Percentiles rank a stretch among this genome's conserved stretches.
These are phyloP conservation scores for Candida verbasci DNA, from an alignment of 805 yeast genomes.

Conservation along the genomic window DNA sequence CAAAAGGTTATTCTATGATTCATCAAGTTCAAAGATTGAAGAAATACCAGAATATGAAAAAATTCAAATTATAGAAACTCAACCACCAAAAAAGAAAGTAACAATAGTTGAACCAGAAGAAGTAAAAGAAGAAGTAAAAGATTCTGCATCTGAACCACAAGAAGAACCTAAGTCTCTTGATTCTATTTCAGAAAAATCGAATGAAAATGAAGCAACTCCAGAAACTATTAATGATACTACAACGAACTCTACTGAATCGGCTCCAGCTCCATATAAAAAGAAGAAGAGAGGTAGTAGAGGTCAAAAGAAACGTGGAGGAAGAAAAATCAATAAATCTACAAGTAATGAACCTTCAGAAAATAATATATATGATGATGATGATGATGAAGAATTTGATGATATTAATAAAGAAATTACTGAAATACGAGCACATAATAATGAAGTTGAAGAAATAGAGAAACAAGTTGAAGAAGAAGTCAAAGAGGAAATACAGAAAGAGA, in stretches of 20 bases:
- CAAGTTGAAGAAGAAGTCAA: too few species aligned
- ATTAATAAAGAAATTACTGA: conserved; percentile 2
- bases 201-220: too few species aligned
- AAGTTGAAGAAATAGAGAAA: too few species aligned
- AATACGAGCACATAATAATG: conserved; percentile 14
- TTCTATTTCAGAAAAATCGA: too few species aligned
- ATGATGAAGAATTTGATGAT: conserved; percentile 11
- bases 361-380: not conserved
- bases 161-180: too few species aligned
- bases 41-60: conserved; percentile 1
- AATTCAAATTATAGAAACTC: not conserved
- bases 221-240: too few species aligned
- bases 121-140: conserved; percentile 9
- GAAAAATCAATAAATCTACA: conserved; percentile 32
- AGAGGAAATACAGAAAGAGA: too few species aligned
- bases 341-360: too few species aligned
- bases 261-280: conserved; percentile 39
- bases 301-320: conserved; percentile 54
- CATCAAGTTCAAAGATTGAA: conserved; percentile 3
- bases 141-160: conserved; percentile 10
- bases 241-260: conserved; percentile 11
- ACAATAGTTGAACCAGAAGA: conserved; percentile 12
- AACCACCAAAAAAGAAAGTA: conserved; percentile 16
- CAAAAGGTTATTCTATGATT: conserved; percentile 3
- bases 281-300: conserved; percentile 86